Percentiles rank a stretch among this genome's conserved stretches.
These are phyloP conservation scores for Podospora fimiseda DNA, from an alignment of 495 filamentous ascomycete genomes.

Conservation along the genomic window DNA sequence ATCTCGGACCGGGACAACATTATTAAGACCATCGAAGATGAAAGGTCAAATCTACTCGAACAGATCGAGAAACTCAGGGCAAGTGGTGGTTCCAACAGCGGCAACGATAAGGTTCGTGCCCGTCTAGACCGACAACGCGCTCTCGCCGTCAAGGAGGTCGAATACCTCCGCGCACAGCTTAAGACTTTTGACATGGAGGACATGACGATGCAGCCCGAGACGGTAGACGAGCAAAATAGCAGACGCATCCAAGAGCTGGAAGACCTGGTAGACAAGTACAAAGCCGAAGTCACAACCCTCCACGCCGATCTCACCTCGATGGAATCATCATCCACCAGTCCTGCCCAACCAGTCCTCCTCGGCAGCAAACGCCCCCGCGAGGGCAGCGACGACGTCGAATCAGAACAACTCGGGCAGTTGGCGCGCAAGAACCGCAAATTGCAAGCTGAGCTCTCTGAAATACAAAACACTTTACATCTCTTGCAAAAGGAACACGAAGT, in stretches of 20 bases:
- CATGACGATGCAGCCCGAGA: conserved; percentile 70
- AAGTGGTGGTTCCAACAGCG: conserved; percentile 29
- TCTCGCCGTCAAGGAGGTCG: conserved; percentile 83
- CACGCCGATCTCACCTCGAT: conserved; percentile 63
- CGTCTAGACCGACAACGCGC: conserved; percentile 72
- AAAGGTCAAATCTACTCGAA: conserved; percentile 50
- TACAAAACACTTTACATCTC: conserved; percentile 58
- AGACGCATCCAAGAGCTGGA: conserved; percentile 77
- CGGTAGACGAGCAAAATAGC: conserved; percentile 67
- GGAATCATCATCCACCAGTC: conserved; percentile 36
- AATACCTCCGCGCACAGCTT: conserved; percentile 86
- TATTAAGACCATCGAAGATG: conserved; percentile 64
- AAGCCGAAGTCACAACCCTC: conserved; percentile 69
- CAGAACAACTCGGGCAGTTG: conserved; percentile 75
- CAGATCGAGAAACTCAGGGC: conserved; percentile 68
- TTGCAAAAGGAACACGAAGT: conserved; percentile 72
- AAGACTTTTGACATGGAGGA: conserved; percentile 90
- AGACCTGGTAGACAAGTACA: conserved; percentile 77
- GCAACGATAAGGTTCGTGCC: conserved; percentile 58
- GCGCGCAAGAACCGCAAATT: conserved; percentile 77
- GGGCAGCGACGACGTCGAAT: conserved; percentile 53
- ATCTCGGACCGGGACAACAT: conserved; percentile 71
- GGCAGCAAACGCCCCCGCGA: conserved; percentile 54
- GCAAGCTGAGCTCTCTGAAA: conserved; percentile 66
- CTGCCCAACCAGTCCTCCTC: conserved; percentile 25